Conservation (phyloP, 305 asterid species). For the Stenogyne calaminthoides region DNA sequence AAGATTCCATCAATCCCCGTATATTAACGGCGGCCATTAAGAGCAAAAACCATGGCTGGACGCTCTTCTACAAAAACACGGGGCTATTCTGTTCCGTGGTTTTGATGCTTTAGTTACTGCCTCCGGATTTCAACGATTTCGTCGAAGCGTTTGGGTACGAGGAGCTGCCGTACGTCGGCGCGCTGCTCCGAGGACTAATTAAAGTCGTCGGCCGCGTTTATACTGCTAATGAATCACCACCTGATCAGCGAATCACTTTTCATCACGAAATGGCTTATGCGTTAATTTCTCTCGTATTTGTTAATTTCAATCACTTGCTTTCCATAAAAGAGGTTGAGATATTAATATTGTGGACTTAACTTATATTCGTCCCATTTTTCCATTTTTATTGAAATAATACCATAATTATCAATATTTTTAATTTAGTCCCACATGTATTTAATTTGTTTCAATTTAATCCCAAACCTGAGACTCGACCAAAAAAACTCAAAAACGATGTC, state of each 20-base stretch:
- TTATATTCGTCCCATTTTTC: no score
- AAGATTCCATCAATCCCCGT: slow-evolving; percentile 3
- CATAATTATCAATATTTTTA: no score
- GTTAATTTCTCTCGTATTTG: no score
- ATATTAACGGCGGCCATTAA: slow-evolving; percentile 43
- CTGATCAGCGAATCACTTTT: slow-evolving; percentile 82
- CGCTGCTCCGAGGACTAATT: slow-evolving; percentile 76
- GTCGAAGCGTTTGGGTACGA: slow-evolving; percentile 87
- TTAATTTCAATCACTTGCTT: slow-evolving; percentile 42
- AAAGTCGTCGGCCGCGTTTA: slow-evolving; percentile 83
- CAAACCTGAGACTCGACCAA: no score
- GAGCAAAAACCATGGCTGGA: slow-evolving; percentile 59
- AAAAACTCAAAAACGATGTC: no score
- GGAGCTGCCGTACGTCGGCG: slow-evolving; percentile 87
- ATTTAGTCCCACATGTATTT: no score
- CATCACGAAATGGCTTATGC: slow-evolving; percentile 57
- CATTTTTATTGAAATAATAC: no score
- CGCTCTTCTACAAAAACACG: slow-evolving; percentile 52
- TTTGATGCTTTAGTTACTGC: slow-evolving; percentile 52
- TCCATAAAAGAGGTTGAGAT: no score
- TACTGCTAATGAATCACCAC: slow-evolving; percentile 89
- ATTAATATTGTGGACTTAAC: no score
- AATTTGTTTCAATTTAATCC: no score
- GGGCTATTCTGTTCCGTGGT: slow-evolving; percentile 74
- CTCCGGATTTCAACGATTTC: slow-evolving; percentile 70